Conservation (phyloP, 495 filamentous ascomycete species). For the Venustampulla echinocandica region DNA sequence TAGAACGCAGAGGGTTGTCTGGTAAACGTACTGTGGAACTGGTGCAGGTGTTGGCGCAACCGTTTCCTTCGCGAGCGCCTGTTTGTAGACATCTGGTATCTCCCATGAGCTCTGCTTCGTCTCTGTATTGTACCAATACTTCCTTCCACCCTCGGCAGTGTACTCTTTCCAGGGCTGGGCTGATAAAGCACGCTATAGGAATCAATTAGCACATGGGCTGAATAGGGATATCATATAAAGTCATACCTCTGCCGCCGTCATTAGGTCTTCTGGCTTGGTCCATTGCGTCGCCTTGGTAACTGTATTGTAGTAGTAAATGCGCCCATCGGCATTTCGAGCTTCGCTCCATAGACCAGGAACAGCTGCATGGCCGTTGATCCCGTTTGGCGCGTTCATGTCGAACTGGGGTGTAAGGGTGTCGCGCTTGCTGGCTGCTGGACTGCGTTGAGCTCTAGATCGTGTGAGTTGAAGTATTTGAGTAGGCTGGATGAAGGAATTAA, state of each 20-base stretch:
- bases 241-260: slow-evolving; percentile 77
- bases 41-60: slow-evolving; percentile 32
- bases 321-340: slow-evolving; percentile 72
- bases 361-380: slow-evolving; percentile 44
- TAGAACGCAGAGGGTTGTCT: background rate
- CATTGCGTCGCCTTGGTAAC: slow-evolving; percentile 85
- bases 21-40: slow-evolving; percentile 48
- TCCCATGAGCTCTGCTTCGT: slow-evolving; percentile 92
- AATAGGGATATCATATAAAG: background rate
- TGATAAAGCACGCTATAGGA: slow-evolving; percentile 60
- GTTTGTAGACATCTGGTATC: slow-evolving; percentile 78
- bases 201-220: slow-evolving; percentile 9
- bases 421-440: background rate
- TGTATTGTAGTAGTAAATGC: slow-evolving; percentile 88
- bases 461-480: too few relatives aligned
- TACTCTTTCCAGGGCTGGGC: slow-evolving; percentile 92
- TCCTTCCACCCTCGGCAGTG: slow-evolving; percentile 71
- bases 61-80: slow-evolving; percentile 50
- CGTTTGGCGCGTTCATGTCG: slow-evolving; percentile 57
- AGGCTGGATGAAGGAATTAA: too few relatives aligned
- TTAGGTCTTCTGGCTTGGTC: slow-evolving; percentile 84
- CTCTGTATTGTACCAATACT: slow-evolving; percentile 91
- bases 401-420: slow-evolving; percentile 1
- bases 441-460: too few relatives aligned
- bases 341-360: slow-evolving; percentile 66